phyloP scores from a whole-genome alignment of 768 basidiomycete genomes.

The Chiua virens region DNA sequence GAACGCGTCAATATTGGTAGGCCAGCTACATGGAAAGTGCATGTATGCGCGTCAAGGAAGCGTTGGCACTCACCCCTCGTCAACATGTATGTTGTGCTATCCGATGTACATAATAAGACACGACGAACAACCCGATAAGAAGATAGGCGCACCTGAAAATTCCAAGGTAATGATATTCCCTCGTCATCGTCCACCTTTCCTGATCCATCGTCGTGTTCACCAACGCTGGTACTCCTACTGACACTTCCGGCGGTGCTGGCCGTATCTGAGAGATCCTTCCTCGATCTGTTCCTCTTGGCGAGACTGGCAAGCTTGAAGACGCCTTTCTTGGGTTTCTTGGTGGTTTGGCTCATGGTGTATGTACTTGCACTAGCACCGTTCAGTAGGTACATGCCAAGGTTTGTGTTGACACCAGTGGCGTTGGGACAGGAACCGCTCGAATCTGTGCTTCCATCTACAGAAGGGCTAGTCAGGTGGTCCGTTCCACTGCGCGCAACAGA shows the following conservation, averaged over 20 bases:
- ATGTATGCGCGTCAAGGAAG: background rate
- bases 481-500: constrained; percentile 10
- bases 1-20: background rate
- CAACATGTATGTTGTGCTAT: constrained; percentile 80
- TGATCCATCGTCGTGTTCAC: constrained; percentile 7
- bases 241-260: constrained; percentile 13
- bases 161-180: constrained; percentile 68
- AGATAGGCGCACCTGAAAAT: constrained; percentile 56
- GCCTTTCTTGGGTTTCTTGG: constrained; percentile 27
- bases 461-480: constrained; percentile 14
- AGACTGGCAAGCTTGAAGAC: constrained; percentile 39
- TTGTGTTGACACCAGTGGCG: background rate
- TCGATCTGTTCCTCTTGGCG: constrained; percentile 33
- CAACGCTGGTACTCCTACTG: constrained; percentile 10
- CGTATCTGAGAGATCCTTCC: constrained; percentile 27
- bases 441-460: constrained; percentile 27
- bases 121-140: background rate
- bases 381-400: constrained; percentile 10
- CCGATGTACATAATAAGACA: constrained; percentile 1
- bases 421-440: constrained; percentile 23
- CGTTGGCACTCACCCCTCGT: constrained; percentile 56
- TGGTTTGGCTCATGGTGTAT: constrained; percentile 7
- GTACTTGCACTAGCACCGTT: constrained; percentile 18
- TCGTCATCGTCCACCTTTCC: constrained; percentile 45
- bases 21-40: background rate